Conservation (phyloP, 352 stramenopile genomes). For the Globisporangium perplexum region DNA sequence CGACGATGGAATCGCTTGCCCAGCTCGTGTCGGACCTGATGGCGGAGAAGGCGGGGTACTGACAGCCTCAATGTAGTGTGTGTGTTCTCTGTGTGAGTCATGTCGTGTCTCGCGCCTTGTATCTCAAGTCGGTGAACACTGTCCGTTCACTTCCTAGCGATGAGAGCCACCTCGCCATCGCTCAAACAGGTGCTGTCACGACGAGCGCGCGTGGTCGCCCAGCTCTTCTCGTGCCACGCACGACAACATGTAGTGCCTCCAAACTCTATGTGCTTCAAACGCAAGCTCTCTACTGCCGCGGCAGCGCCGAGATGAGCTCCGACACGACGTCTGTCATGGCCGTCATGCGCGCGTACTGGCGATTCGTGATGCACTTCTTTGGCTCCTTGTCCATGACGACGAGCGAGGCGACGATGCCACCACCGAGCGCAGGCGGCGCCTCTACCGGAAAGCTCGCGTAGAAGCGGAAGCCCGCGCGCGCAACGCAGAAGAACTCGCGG, state of each 20-base stretch:
- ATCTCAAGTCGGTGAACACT: too few species aligned
- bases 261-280: too few species aligned
- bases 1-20: slow-evolving; percentile 53
- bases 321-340: slow-evolving; percentile 20
- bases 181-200: too few species aligned
- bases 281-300: slow-evolving; percentile 2
- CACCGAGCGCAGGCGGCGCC: slow-evolving; percentile 18
- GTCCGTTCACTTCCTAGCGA: too few species aligned
- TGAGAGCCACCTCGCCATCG: too few species aligned
- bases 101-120: neutral
- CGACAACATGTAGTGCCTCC: too few species aligned
- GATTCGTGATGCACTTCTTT: slow-evolving; percentile 22
- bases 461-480: slow-evolving; percentile 22
- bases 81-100: neutral
- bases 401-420: slow-evolving; percentile 25
- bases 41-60: slow-evolving; percentile 2
- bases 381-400: slow-evolving; percentile 28
- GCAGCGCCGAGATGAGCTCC: slow-evolving; percentile 17
- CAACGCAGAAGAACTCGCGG: slow-evolving; percentile 29
- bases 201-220: too few species aligned
- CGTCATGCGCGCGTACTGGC: slow-evolving; percentile 27
- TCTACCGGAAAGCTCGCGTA: slow-evolving; percentile 32
- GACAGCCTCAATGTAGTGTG: neutral
- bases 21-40: slow-evolving; percentile 36
- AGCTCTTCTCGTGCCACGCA: too few species aligned